phyloP scores from a whole-genome alignment of 2,329 filamentous ascomycete species.

The Trichothecium roseum region DNA sequence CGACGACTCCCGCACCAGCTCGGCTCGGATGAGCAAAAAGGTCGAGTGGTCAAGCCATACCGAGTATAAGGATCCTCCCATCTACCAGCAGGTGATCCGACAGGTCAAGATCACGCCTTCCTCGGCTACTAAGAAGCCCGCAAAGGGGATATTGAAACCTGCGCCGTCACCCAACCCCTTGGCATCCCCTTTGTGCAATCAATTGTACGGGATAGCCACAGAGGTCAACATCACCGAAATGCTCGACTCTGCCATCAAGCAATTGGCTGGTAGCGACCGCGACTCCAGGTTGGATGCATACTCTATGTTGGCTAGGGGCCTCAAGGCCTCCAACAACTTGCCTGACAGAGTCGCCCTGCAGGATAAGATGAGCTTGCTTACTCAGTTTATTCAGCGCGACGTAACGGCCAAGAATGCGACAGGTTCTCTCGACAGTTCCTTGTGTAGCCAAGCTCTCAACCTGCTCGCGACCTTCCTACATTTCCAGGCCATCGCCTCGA shows the following conservation, averaged over 20 bases:
- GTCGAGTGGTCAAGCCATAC: conserved; percentile 47
- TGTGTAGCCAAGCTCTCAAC: conserved; percentile 69
- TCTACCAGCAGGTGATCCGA: conserved; percentile 27
- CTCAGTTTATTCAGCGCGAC: conserved; percentile 77
- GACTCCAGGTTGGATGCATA: conserved; percentile 77
- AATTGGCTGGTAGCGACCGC: conserved; percentile 65
- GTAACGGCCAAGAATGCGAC: conserved; percentile 50
- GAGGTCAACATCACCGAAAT: conserved; percentile 60
- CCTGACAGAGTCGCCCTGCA: conserved; percentile 64
- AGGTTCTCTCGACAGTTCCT: conserved; percentile 51
- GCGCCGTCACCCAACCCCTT: conserved; percentile 38
- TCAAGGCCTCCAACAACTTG: conserved; percentile 74
- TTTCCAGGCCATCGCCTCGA: conserved; percentile 58
- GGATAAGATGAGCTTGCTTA: conserved; percentile 66
- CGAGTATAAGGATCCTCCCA: conserved; percentile 45
- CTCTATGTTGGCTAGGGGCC: conserved; percentile 60
- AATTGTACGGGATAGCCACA: conserved; percentile 27
- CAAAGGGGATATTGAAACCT: conserved; percentile 71
- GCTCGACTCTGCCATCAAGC: conserved; percentile 74
- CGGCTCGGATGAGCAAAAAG: conserved; percentile 36
- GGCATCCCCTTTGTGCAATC: conserved; percentile 26
- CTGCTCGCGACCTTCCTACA: conserved; percentile 69
- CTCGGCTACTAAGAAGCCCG: conserved; percentile 31
- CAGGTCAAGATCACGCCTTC: conserved; percentile 26
- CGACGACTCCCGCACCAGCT: conserved; percentile 30